phyloP scores from a whole-genome alignment of 2,329 filamentous ascomycete species.

The Beauveria varroae region DNA sequence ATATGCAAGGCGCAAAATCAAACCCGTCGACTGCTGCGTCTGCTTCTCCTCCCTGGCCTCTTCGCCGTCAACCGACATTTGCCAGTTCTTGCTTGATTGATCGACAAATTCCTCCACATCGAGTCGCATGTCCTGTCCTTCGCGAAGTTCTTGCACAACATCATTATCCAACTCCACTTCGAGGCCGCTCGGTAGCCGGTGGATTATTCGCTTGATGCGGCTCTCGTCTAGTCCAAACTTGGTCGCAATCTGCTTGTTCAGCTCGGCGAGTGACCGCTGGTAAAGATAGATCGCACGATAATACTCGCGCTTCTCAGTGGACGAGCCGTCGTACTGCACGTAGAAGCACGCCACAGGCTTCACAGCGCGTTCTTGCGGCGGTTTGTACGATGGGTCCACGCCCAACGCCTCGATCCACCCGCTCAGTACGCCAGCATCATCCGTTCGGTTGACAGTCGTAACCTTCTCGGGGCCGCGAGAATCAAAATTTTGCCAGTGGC shows the following conservation, averaged over 20 bases:
- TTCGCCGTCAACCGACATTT: conserved; percentile 49
- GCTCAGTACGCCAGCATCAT: conserved; percentile 57
- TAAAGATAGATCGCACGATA: conserved; percentile 82
- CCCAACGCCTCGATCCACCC: conserved; percentile 88
- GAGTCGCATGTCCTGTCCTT: conserved; percentile 86
- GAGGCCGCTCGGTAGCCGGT: conserved; percentile 64
- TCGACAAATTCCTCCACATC: conserved; percentile 49
- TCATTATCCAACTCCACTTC: conserved; percentile 88
- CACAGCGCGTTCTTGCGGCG: conserved; percentile 62
- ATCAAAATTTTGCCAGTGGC: conserved; percentile 52
- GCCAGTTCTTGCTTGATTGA: conserved; percentile 48
- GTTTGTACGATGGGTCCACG: conserved; percentile 78
- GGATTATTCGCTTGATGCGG: conserved; percentile 63
- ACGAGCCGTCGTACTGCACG: conserved; percentile 50
- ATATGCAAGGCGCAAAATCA: conserved; percentile 16
- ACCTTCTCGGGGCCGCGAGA: conserved; percentile 48
- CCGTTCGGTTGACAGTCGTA: conserved; percentile 43
- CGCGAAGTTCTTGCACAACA: conserved; percentile 71
- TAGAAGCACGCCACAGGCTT: conserved; percentile 88
- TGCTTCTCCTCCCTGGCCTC: conserved; percentile 27
- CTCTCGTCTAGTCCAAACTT: conserved; percentile 77
- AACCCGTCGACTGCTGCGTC: conserved; percentile 11
- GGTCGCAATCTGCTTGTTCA: conserved; percentile 62
- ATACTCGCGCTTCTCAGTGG: conserved; percentile 51
- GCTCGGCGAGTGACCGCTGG: conserved; percentile 66